Conservation (phyloP, 2,329 filamentous ascomycete species). For the Fusarium mexicanum region DNA sequence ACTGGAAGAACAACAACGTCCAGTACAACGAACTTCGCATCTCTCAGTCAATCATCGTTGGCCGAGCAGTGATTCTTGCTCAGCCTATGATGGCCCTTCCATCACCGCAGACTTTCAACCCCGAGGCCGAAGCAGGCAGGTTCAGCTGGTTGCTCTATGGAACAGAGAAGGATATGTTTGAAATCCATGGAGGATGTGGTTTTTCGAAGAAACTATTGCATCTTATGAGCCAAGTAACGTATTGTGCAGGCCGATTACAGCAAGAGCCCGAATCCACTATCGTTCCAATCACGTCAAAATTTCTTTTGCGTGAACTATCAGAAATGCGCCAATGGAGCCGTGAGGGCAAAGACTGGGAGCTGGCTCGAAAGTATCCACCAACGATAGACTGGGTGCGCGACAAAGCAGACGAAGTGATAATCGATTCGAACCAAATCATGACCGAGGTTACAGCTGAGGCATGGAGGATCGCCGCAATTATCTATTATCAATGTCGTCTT, state of each 20-base stretch:
- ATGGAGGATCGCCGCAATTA: constrained; percentile 52
- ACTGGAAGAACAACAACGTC: constrained; percentile 48
- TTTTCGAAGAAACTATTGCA: constrained; percentile 54
- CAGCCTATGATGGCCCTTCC: constrained; percentile 52
- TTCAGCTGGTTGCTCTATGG: constrained; percentile 55
- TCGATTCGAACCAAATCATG: constrained; percentile 48
- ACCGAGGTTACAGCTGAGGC: constrained; percentile 54
- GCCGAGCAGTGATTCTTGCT: constrained; percentile 51
- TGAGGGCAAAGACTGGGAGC: constrained; percentile 40
- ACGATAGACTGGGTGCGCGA: constrained; percentile 46
- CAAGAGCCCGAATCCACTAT: constrained; percentile 48
- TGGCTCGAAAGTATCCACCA: constrained; percentile 21
- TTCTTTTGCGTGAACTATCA: constrained; percentile 42
- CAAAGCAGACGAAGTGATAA: constrained; percentile 35
- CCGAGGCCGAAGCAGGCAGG: constrained; percentile 43
- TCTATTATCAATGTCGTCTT: constrained; percentile 53
- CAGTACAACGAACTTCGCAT: constrained; percentile 49
- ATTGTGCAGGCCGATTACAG: constrained; percentile 47
- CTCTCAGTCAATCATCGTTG: constrained; percentile 53
- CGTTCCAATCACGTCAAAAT: constrained; percentile 45
- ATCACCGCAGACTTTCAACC: constrained; percentile 41
- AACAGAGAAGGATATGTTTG: constrained; percentile 46
- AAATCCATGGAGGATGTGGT: constrained; percentile 55
- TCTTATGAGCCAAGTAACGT: constrained; percentile 51
- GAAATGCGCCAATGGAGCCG: constrained; percentile 51